Percentiles rank a stretch among this genome's conserved stretches.
phyloP scores from a whole-genome alignment of 2,329 filamentous ascomycete genomes.

The Colletotrichum kahawae region DNA sequence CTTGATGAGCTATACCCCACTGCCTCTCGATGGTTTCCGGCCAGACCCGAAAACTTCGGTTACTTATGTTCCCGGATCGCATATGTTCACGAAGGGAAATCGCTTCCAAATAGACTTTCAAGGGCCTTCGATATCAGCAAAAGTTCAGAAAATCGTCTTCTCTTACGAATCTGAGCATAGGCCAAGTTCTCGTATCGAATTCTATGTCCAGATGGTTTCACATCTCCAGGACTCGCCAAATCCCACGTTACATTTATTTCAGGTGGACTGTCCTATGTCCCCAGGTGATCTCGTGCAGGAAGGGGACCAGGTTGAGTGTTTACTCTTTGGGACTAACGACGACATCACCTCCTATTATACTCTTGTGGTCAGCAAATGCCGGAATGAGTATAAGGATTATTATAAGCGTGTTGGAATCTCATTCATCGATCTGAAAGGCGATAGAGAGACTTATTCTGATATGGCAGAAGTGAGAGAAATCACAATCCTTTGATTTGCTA shows the following conservation, averaged over 20 bases:
- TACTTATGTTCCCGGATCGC: not conserved
- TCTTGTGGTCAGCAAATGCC: not conserved
- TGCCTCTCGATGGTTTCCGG: not conserved
- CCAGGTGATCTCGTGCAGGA: not conserved
- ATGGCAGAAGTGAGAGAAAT: not conserved
- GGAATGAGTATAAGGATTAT: not conserved
- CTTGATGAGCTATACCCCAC: not conserved
- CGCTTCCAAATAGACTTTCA: no score
- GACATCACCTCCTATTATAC: not conserved
- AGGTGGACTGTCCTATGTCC: not conserved
- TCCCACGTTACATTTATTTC: not conserved
- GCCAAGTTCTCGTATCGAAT: not conserved
- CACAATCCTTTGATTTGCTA: not conserved
- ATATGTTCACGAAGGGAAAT: no score
- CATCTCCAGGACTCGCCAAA: not conserved
- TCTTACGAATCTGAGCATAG: no score
- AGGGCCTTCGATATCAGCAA: no score
- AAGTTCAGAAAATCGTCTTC: no score
- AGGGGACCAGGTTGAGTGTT: not conserved
- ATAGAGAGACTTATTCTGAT: not conserved
- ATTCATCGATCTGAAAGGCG: not conserved
- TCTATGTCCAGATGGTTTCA: not conserved
- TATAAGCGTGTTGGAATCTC: not conserved
- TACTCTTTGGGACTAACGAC: not conserved
- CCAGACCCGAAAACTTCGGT: not conserved